A percentile compares a stretch with the other conserved stretches of the same genome.
phyloP scores from a whole-genome alignment of 2,329 filamentous ascomycete genomes.

The Monilinia aucupariae region DNA sequence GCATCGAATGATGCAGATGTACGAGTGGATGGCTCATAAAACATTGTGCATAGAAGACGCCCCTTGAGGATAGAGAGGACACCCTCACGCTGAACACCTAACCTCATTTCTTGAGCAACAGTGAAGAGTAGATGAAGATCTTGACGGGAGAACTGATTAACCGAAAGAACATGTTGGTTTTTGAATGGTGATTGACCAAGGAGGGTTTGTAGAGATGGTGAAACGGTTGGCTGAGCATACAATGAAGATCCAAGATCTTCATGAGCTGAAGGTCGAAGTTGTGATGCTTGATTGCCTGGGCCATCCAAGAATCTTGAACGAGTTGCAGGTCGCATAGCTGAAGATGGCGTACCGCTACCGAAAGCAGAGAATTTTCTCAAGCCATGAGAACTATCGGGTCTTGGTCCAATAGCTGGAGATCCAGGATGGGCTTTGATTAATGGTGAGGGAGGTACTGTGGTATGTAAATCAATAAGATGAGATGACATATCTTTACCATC shows the following conservation, averaged over 20 bases:
- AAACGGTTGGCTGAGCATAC: constrained; percentile 47
- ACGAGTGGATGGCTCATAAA: constrained; percentile 95
- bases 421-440: constrained; percentile 44
- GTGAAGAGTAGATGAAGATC: constrained; percentile 94
- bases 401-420: constrained; percentile 29
- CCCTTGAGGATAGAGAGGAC: constrained; percentile 82
- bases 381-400: constrained; percentile 36
- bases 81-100: constrained; percentile 88
- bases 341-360: constrained; percentile 23
- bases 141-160: constrained; percentile 79
- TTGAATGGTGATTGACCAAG: constrained; percentile 81
- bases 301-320: constrained; percentile 37
- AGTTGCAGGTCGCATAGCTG: constrained; percentile 35
- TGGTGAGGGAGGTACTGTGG: constrained; percentile 49
- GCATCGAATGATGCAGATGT: constrained; percentile 95
- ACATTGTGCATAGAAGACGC: constrained; percentile 82
- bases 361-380: constrained; percentile 36
- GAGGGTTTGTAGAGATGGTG: constrained; percentile 63
- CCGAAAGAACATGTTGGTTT: constrained; percentile 82
- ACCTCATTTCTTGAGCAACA: constrained; percentile 94
- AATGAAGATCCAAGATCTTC: constrained; percentile 45
- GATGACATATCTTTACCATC: constrained; percentile 72
- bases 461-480: constrained; percentile 43
- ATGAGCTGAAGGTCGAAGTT: constrained; percentile 35
- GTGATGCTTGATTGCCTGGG: constrained; percentile 29